These are phyloP conservation scores for Cladophialophora yegresii DNA, from an alignment of 2,329 filamentous ascomycete species.

Conservation along the genomic window DNA sequence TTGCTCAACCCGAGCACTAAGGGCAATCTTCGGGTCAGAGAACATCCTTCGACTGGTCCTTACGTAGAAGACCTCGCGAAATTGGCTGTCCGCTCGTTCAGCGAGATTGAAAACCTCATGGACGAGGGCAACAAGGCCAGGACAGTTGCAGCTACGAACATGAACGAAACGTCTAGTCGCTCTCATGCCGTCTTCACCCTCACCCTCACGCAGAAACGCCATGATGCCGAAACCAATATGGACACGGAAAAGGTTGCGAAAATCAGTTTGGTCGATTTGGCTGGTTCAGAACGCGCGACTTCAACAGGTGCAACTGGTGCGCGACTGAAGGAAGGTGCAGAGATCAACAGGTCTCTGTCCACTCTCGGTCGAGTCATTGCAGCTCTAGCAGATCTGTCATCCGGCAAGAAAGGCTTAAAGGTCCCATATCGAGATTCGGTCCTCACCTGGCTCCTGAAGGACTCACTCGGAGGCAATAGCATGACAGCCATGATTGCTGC, in stretches of 20 bases:
- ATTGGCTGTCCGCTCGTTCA: slow-evolving; percentile 86
- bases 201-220: slow-evolving; percentile 89
- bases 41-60: slow-evolving; percentile 94
- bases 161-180: slow-evolving; percentile 99
- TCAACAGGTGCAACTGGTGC: slow-evolving; percentile 96
- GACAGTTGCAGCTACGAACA: slow-evolving; percentile 97
- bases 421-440: slow-evolving; percentile 98
- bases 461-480: slow-evolving; percentile 95
- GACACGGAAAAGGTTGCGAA: slow-evolving; percentile 96
- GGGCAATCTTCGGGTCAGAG: slow-evolving; percentile 93
- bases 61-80: slow-evolving; percentile 98
- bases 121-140: slow-evolving; percentile 98
- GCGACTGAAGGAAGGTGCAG: slow-evolving; percentile 92
- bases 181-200: slow-evolving; percentile 98
- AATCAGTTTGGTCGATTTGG: slow-evolving; percentile 96
- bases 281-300: slow-evolving; percentile 94
- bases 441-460: slow-evolving; percentile 93
- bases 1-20: slow-evolving; percentile 93
- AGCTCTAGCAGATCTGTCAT: slow-evolving; percentile 85
- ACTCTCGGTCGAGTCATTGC: slow-evolving; percentile 97
- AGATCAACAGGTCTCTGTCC: slow-evolving; percentile 96
- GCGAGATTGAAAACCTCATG: slow-evolving; percentile 97
- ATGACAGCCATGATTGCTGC: slow-evolving; percentile 99
- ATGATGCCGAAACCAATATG: slow-evolving; percentile 91
- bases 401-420: slow-evolving; percentile 75